Percentiles rank a stretch among this genome's conserved stretches.
phyloP scores from a whole-genome alignment of 2,329 filamentous ascomycete genomes.

The Xenoacremonium recifei region DNA sequence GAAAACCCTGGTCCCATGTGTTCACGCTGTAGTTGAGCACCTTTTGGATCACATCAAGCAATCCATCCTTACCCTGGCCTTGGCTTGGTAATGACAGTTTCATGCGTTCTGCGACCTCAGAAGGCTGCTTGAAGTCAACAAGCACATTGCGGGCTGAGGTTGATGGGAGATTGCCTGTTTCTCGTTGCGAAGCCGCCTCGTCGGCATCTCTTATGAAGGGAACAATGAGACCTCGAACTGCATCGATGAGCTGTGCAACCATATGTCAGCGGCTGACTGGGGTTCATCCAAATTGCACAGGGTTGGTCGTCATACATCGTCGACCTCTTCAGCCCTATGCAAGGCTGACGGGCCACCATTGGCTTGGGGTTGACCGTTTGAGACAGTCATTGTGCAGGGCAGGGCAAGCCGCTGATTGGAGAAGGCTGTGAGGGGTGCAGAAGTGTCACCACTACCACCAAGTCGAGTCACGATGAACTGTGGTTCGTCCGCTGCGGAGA shows the following conservation, averaged over 20 bases:
- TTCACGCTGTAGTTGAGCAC: constrained; percentile 88
- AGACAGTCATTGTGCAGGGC: constrained; percentile 24
- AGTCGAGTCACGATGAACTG: background rate
- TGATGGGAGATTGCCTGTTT: constrained; percentile 47
- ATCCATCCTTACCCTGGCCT: constrained; percentile 67
- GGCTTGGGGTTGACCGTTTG: constrained; percentile 15
- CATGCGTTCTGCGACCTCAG: constrained; percentile 54
- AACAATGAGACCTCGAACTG: constrained; percentile 66
- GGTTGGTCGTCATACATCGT: constrained; percentile 25
- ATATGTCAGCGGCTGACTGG: constrained; percentile 20
- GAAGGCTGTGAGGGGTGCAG: no score
- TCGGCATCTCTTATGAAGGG: constrained; percentile 72
- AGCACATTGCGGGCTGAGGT: constrained; percentile 54
- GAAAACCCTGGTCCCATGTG: constrained; percentile 96
- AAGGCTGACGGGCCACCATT: constrained; percentile 24
- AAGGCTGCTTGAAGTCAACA: constrained; percentile 60
- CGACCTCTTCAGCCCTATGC: constrained; percentile 31
- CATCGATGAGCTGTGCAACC: constrained; percentile 58
- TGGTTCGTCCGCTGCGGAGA: constrained; percentile 1
- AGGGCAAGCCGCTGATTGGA: no score
- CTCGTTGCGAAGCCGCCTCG: constrained; percentile 52
- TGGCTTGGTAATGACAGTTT: constrained; percentile 57
- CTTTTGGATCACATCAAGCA: constrained; percentile 67
- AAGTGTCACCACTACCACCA: no score
- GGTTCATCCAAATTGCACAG: background rate